Conservation (phyloP, 306 rosid genomes). For the Begonia peltatifolia region DNA sequence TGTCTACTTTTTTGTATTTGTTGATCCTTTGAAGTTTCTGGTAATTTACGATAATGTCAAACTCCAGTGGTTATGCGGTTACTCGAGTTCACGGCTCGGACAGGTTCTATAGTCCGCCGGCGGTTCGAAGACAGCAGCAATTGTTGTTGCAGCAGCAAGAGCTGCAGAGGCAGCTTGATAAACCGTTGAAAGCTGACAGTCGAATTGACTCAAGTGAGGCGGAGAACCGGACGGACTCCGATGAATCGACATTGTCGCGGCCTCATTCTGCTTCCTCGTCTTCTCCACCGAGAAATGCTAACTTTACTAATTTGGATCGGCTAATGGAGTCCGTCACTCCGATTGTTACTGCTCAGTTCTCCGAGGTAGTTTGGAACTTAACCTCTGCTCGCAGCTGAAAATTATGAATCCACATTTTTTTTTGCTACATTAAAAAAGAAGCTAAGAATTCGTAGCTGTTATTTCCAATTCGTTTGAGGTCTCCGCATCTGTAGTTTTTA, state of each 20-base stretch:
- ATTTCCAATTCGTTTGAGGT: too few relatives aligned
- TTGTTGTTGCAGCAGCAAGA: constrained; percentile 2
- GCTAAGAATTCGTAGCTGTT: too few relatives aligned
- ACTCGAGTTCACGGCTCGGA: constrained; percentile 50
- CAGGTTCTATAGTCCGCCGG: constrained; percentile 41
- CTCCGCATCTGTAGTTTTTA: too few relatives aligned
- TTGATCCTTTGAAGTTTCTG: constrained; percentile 27
- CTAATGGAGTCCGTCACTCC: constrained; percentile 67
- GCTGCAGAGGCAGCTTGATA: constrained; percentile 8
- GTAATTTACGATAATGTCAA: constrained; percentile 10
- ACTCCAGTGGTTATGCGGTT: constrained; percentile 3
- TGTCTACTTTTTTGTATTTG: neutral
- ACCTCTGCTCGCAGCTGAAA: neutral
- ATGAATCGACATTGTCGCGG: constrained; percentile 9
- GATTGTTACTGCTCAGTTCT: constrained; percentile 39
- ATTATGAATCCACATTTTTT: too few relatives aligned
- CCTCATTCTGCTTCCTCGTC: constrained; percentile 2
- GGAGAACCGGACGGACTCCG: constrained; percentile 26
- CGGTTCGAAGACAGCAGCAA: constrained; percentile 35
- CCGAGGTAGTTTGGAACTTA: constrained; percentile 34
- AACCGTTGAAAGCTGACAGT: constrained; percentile 5
- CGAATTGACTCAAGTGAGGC: constrained; percentile 11
- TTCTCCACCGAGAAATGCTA: constrained; percentile 3
- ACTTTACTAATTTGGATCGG: constrained; percentile 49
- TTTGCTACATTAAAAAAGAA: too few relatives aligned